Evolutionary conservation across 2,329 filamentous ascomycete genomes (phyloP).

Genomic region (Aureobasidium lini): DNA sequence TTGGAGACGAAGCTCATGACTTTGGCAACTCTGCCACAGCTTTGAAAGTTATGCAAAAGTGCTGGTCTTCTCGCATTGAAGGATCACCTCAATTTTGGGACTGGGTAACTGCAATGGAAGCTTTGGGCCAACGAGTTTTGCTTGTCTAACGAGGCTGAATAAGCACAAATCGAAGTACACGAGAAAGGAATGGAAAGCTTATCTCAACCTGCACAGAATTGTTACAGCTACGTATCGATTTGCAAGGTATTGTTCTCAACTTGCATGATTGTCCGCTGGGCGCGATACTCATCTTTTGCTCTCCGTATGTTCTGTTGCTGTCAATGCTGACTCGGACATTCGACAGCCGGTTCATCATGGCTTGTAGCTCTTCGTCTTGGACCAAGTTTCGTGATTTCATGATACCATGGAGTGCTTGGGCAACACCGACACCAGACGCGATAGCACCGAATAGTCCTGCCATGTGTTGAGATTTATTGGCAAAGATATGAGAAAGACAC

Average conservation of each 20-base stretch:
- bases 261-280: too few relatives aligned
- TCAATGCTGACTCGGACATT: too few relatives aligned
- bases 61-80: neutral
- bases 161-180: too few relatives aligned
- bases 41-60: slow-evolving; percentile 4
- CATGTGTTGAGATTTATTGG: neutral
- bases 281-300: too few relatives aligned
- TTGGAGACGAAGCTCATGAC: slow-evolving; percentile 10
- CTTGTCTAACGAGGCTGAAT: neutral
- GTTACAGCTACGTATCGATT: too few relatives aligned
- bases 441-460: neutral
- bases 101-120: slow-evolving; percentile 7
- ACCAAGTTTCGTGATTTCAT: neutral
- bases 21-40: slow-evolving; percentile 9
- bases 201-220: too few relatives aligned
- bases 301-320: too few relatives aligned
- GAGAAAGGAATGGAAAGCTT: too few relatives aligned
- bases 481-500: too few relatives aligned
- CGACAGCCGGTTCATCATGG: neutral
- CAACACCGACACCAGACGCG: neutral
- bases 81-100: neutral
- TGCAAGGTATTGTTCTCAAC: too few relatives aligned
- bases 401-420: neutral
- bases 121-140: neutral
- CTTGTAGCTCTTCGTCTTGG: neutral